A percentile compares a stretch with the other conserved stretches of the same genome.
phyloP scores from a whole-genome alignment of 805 yeast species.

The Ogataea corticis region DNA sequence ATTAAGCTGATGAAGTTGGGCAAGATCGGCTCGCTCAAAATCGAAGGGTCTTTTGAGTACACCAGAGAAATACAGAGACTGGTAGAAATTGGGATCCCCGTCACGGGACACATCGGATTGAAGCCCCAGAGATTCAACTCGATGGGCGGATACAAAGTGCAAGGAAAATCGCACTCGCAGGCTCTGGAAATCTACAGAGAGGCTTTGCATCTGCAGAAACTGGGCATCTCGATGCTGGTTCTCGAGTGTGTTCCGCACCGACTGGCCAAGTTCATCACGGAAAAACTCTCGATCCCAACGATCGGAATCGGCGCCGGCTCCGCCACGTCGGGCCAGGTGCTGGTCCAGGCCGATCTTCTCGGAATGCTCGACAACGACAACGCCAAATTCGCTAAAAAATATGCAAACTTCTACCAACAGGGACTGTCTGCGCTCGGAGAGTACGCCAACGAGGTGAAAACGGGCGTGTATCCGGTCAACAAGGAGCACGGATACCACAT shows the following conservation, averaged over 20 bases:
- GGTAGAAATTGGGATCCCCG: constrained; percentile 75
- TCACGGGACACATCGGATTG: constrained; percentile 87
- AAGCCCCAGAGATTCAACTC: constrained; percentile 85
- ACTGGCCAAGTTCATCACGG: constrained; percentile 66
- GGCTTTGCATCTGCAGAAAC: constrained; percentile 65
- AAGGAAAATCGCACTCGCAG: constrained; percentile 59
- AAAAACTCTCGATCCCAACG: constrained; percentile 65
- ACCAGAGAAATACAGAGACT: constrained; percentile 56
- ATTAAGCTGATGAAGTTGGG: constrained; percentile 55
- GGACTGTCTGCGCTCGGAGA: constrained; percentile 52
- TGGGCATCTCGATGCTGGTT: constrained; percentile 76
- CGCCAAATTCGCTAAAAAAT: constrained; percentile 78
- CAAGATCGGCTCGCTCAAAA: constrained; percentile 69
- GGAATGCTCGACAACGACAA: constrained; percentile 64
- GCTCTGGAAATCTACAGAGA: constrained; percentile 64
- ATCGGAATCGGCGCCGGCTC: constrained; percentile 97
- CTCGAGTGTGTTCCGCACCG: constrained; percentile 85
- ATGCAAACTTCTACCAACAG: constrained; percentile 48
- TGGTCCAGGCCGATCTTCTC: constrained; percentile 81
- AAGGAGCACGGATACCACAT: constrained; percentile 67
- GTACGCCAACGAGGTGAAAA: constrained; percentile 63
- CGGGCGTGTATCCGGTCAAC: constrained; percentile 57
- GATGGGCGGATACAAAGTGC: constrained; percentile 85
- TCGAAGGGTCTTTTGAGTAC: constrained; percentile 77
- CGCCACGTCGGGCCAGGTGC: constrained; percentile 81